phyloP scores from a whole-genome alignment of 140 eudicot species.

The Oenanthe javanica region DNA sequence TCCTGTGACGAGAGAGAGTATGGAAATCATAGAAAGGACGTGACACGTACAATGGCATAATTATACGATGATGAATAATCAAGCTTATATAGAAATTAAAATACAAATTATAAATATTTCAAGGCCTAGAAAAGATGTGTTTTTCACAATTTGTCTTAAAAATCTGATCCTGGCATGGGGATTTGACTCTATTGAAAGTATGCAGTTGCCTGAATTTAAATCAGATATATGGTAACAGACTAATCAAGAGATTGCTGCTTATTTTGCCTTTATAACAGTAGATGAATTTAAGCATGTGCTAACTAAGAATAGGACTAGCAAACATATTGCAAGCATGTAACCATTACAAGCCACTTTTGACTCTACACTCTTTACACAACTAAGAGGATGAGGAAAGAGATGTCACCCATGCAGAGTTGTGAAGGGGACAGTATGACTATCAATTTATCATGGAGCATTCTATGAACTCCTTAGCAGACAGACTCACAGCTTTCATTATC shows the following conservation, averaged over 20 bases:
- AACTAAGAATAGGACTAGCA: neutral
- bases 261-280: neutral
- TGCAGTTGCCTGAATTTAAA: neutral
- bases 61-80: neutral
- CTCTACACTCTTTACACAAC: neutral
- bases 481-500: neutral
- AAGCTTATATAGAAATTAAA: neutral
- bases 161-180: neutral
- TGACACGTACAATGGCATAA: neutral
- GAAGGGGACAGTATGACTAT: neutral
- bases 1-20: conserved; percentile 41
- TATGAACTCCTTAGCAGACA: neutral
- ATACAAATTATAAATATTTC: neutral
- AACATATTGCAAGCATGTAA: neutral
- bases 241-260: neutral
- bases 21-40: neutral
- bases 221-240: neutral
- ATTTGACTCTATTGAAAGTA: neutral
- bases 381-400: neutral
- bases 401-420: neutral
- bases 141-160: neutral
- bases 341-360: neutral
- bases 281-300: neutral
- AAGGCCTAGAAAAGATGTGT: neutral
- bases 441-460: neutral